A percentile compares a stretch with the other conserved stretches of the same genome.
Conservation (phyloP, 306 rosid species). For the Acacia crassicarpa region DNA sequence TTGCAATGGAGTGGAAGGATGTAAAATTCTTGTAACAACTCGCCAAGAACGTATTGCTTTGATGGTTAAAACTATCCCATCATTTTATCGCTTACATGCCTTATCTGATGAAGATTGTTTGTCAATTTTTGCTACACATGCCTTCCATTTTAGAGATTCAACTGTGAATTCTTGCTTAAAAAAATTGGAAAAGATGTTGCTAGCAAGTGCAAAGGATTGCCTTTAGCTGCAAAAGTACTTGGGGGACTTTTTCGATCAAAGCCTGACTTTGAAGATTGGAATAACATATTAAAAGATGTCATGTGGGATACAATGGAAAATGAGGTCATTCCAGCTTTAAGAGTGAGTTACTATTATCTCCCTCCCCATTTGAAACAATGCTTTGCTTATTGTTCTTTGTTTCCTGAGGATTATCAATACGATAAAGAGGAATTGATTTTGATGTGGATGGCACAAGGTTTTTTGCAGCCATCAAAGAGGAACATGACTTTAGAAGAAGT, state of each 20-base stretch:
- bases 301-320: neutral
- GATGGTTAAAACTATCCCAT: neutral
- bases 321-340: neutral
- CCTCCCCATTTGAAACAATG: slow-evolving; percentile 12
- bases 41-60: neutral
- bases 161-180: neutral
- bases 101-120: neutral
- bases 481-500: neutral
- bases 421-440: neutral
- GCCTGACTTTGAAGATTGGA: neutral
- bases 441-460: slow-evolving; percentile 29
- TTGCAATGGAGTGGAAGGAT: neutral
- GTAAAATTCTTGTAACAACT: slow-evolving; percentile 29
- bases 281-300: neutral
- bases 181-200: neutral
- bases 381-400: slow-evolving; percentile 14
- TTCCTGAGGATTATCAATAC: slow-evolving; percentile 7
- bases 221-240: neutral
- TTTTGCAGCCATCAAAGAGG: neutral
- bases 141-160: neutral
- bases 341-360: slow-evolving; percentile 7
- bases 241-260: slow-evolving; percentile 10
- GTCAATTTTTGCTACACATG: slow-evolving; percentile 11
- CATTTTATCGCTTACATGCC: neutral
- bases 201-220: slow-evolving; percentile 25